These are phyloP conservation scores for Gracilaria vermiculophylla DNA, from an alignment of 23 red algal genomes.

Conservation along the genomic window DNA sequence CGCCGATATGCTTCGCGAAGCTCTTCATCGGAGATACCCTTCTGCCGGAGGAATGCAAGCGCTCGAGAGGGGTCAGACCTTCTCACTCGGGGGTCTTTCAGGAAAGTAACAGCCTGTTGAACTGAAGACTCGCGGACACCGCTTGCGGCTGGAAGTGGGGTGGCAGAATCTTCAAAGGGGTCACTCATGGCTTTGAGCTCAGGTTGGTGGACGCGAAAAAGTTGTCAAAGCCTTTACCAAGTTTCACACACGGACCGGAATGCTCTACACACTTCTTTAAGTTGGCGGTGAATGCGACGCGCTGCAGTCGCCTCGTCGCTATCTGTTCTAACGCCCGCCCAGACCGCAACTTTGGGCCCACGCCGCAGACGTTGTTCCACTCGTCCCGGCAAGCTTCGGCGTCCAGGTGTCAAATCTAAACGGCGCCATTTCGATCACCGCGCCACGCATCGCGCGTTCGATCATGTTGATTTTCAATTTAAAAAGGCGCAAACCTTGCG, in stretches of 20 bases:
- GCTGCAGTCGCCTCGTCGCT: not conserved
- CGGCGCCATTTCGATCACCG: constrained; percentile 3
- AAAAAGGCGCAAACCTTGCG: not conserved
- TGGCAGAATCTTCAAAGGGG: constrained; percentile 48
- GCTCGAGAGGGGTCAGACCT: constrained; percentile 30
- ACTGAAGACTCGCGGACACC: constrained; percentile 43
- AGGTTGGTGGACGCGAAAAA: not conserved
- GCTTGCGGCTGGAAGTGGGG: not conserved
- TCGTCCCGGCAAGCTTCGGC: not conserved
- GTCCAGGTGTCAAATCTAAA: not conserved
- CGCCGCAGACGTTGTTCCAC: not conserved
- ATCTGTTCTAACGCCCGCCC: not conserved
- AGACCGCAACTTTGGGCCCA: not conserved
- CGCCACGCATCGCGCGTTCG: not conserved
- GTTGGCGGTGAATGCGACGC: not conserved
- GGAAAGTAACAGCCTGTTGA: constrained; percentile 60
- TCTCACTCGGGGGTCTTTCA: constrained; percentile 68
- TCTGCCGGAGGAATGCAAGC: constrained; percentile 44
- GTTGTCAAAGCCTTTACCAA: not conserved
- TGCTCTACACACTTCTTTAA: not conserved
- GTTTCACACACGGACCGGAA: not conserved
- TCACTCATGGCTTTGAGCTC: constrained; percentile 17
- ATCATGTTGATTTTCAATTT: not conserved
- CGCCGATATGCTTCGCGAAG: constrained; percentile 63
- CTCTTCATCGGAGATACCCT: constrained; percentile 56